A percentile compares a stretch with the other conserved stretches of the same genome.
Evolutionary conservation across 1,284 basidiomycete genomes (phyloP).

Genomic region (Inonotus hispidus): DNA sequence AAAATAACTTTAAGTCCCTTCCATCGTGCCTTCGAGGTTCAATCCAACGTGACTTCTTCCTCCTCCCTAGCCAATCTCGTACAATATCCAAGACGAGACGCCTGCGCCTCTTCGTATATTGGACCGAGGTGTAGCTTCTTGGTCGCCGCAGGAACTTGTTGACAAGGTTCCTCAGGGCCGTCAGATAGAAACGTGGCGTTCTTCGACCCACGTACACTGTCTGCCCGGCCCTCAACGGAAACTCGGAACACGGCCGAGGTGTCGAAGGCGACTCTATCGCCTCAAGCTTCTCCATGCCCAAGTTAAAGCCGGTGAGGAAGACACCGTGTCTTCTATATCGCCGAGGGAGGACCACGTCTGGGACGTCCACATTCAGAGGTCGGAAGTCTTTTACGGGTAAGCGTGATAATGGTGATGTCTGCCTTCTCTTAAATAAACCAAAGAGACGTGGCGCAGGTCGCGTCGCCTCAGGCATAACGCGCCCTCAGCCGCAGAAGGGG

Average conservation of each 20-base stretch:
- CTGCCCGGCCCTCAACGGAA: not conserved
- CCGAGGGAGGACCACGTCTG: not conserved
- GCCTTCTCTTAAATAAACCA: not conserved
- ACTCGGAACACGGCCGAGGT: not conserved
- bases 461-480: not conserved
- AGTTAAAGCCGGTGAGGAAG: not conserved
- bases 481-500: not conserved
- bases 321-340: not conserved
- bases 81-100: not conserved
- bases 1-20: not conserved
- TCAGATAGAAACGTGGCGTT: not conserved
- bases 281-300: not conserved
- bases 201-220: not conserved
- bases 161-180: not conserved
- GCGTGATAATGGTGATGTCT: not conserved
- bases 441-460: not conserved
- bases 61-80: not conserved
- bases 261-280: not conserved
- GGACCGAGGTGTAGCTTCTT: not conserved
- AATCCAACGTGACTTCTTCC: constrained; percentile 1
- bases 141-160: not conserved
- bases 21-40: not conserved
- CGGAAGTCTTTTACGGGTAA: not conserved
- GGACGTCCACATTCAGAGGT: not conserved
- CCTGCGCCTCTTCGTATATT: not conserved